Evolutionary conservation across 176 grass and related monocot genomes (phyloP).

Genomic region (Aegilops bicornis): DNA sequence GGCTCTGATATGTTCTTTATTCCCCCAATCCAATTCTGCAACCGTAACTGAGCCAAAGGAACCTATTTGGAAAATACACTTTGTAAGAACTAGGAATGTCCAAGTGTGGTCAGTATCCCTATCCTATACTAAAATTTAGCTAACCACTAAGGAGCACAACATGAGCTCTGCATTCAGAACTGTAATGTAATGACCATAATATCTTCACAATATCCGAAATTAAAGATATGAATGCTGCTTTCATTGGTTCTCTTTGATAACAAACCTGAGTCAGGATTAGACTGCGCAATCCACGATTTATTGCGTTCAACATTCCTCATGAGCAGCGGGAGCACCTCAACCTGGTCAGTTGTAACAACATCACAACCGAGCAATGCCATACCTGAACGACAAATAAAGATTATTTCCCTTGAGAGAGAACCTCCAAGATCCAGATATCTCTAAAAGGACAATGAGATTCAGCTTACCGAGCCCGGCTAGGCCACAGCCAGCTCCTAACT

Average conservation of each 20-base stretch:
- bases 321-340: slow-evolving; percentile 86
- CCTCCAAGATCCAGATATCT: background rate
- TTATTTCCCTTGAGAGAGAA: background rate
- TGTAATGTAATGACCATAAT: background rate
- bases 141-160: background rate
- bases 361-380: slow-evolving; percentile 88
- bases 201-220: background rate
- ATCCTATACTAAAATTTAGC: background rate
- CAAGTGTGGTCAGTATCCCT: background rate
- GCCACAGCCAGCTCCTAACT: slow-evolving; percentile 95
- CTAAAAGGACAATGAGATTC: background rate
- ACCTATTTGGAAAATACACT: slow-evolving; percentile 33
- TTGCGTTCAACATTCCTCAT: slow-evolving; percentile 88
- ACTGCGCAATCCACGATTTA: slow-evolving; percentile 72
- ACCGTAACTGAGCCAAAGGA: slow-evolving; percentile 65
- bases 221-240: background rate
- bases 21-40: slow-evolving; percentile 89
- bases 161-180: background rate
- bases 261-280: slow-evolving; percentile 75
- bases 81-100: background rate
- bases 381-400: slow-evolving; percentile 44
- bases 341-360: slow-evolving; percentile 80
- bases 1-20: slow-evolving; percentile 71
- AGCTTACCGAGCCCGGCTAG: slow-evolving; percentile 80
- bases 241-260: background rate